Base-by-base conservation (phyloP, 495 filamentous ascomycete genomes). In the Stereocaulon alpinum region DNA sequence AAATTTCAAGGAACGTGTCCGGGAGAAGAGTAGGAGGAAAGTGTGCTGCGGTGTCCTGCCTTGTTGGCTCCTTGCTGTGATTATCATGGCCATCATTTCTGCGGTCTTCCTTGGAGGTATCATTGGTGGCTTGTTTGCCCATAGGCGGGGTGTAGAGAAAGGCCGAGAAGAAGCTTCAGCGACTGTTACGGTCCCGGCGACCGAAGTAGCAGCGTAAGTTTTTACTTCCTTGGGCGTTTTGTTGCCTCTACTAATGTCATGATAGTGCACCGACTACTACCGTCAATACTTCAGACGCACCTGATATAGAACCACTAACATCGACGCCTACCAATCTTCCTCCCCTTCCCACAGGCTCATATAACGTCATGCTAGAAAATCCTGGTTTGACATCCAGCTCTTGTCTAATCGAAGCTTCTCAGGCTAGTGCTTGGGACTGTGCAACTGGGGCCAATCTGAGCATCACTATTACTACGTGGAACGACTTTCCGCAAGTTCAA, bases 351-450 rank as follows among this genome's bases (percentile, higher is more conserved):
- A 82, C 81, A 4, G 91, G 91, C 12, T 72, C 71, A 2, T 95
- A 72, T 64, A 61, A 72, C 41, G 69, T 95, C 55, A 80, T 87
- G 15, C 66, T 80, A n/a, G 66, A 78, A 27, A 66, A 71, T 29
- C 66, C 81, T 32, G 78, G 79, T 61, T 77, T 80, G 61, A 71
- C 70, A n/a, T 81, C 82, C 29, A 80, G 80, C 32, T 79, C 80
- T 15, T 96, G 91, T 70, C 73, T 96, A 40, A 72, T 72, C 6
- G 75, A 87, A 58, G 66, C 76, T 3, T 73, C 72, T n/a, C 78
- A 86, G 59, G 72, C 74, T 20, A 70, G 74, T 37, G 80, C 89
- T 6, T 96, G 91, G 91, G 77, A 73, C 48, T 96, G 91, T 59
- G 60, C 73, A 63, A 67, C 68, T 40, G 43, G 66, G 10, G 67